Evolutionary conservation across 1,284 basidiomycete genomes (phyloP).

Genomic region (Rhodofomes roseus): DNA sequence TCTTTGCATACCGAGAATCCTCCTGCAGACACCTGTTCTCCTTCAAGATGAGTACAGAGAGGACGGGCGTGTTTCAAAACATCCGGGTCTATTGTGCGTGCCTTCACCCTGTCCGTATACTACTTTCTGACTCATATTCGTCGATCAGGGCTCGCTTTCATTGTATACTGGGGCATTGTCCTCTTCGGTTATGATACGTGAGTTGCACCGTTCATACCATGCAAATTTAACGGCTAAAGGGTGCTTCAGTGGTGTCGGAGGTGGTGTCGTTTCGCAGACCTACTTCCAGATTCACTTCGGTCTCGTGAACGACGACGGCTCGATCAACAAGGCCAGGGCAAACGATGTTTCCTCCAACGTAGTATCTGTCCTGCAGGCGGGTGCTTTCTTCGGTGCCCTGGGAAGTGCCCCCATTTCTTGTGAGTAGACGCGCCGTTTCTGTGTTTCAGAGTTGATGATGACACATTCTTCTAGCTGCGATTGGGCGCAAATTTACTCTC

Average conservation of each 20-base stretch:
- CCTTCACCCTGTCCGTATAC: not conserved
- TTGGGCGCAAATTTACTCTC: slow-evolving; percentile 57
- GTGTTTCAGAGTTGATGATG: not conserved
- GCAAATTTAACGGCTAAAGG: not conserved
- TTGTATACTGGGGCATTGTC: slow-evolving; percentile 76
- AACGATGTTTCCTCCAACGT: slow-evolving; percentile 58
- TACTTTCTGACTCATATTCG: slow-evolving; percentile 1
- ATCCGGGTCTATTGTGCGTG: slow-evolving; percentile 57
- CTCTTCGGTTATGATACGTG: slow-evolving; percentile 77
- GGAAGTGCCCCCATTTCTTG: slow-evolving; percentile 61
- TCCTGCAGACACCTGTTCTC: slow-evolving; percentile 2
- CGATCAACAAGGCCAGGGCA: slow-evolving; percentile 29
- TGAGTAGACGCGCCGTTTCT: slow-evolving; percentile 26
- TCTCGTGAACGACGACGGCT: slow-evolving; percentile 40
- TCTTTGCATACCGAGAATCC: slow-evolving; percentile 7
- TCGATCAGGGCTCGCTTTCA: slow-evolving; percentile 58
- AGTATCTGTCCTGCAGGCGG: slow-evolving; percentile 77
- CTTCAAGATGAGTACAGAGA: slow-evolving; percentile 10
- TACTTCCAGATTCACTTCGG: slow-evolving; percentile 66
- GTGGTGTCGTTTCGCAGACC: slow-evolving; percentile 59
- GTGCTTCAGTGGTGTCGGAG: slow-evolving; percentile 45
- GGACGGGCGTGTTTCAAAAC: slow-evolving; percentile 39
- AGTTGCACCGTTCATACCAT: slow-evolving; percentile 23
- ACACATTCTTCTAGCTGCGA: slow-evolving; percentile 33
- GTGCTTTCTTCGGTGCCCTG: slow-evolving; percentile 78